phyloP scores from a whole-genome alignment of 768 basidiomycete genomes.

The Pilatotrama ljubarskyi region DNA sequence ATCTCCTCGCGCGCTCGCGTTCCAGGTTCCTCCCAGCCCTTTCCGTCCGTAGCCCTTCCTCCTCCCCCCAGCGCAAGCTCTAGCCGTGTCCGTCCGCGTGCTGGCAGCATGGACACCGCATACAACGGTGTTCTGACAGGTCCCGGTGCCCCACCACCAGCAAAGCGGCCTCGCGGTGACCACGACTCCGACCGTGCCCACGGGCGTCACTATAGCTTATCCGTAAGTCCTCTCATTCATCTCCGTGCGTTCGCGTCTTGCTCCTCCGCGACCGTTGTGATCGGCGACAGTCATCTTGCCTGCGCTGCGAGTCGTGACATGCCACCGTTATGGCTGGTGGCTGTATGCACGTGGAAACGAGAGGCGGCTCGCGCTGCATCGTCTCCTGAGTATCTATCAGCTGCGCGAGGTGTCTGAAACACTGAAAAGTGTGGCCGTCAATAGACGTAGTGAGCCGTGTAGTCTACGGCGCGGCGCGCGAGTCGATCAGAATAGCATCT shows the following conservation, averaged over 20 bases:
- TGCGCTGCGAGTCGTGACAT: too few relatives aligned
- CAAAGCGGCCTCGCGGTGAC: slow-evolving; percentile 47
- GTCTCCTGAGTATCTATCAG: too few relatives aligned
- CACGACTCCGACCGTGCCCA: slow-evolving; percentile 34
- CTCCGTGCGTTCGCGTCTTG: not conserved
- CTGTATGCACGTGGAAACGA: too few relatives aligned
- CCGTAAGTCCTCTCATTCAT: slow-evolving; percentile 26
- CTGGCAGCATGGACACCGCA: slow-evolving; percentile 42
- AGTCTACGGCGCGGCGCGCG: too few relatives aligned
- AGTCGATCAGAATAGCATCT: too few relatives aligned
- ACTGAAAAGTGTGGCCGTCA: too few relatives aligned
- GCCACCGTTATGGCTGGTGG: too few relatives aligned
- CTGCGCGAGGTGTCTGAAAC: too few relatives aligned
- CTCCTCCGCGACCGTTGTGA: not conserved
- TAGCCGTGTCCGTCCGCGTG: slow-evolving; percentile 44
- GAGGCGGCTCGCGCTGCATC: too few relatives aligned
- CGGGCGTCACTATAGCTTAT: slow-evolving; percentile 25
- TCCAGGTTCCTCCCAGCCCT: slow-evolving; percentile 28
- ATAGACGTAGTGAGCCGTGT: too few relatives aligned
- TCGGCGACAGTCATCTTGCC: not conserved
- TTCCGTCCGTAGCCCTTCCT: slow-evolving; percentile 40
- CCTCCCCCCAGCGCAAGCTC: slow-evolving; percentile 40
- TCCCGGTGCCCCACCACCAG: slow-evolving; percentile 45
- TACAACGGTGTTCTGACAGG: slow-evolving; percentile 29
- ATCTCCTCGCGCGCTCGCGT: slow-evolving; percentile 16